These are phyloP conservation scores for Exophiala lecanii-corni DNA, from an alignment of 2,329 filamentous ascomycete genomes.

Conservation along the genomic window DNA sequence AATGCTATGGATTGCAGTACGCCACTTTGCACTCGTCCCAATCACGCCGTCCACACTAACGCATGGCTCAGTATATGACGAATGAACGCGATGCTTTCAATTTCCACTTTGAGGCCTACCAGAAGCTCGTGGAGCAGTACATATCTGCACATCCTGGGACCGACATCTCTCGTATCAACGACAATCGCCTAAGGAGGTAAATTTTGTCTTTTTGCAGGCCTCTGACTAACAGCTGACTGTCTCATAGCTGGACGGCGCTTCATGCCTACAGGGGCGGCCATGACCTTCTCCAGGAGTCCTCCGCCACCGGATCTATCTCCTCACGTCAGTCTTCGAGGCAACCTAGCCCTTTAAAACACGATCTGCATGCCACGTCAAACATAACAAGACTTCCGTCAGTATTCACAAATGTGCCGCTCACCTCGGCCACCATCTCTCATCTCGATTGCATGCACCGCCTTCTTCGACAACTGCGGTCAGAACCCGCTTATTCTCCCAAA, in stretches of 20 bases:
- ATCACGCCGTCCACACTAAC: too few relatives aligned
- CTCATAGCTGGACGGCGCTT: conserved; percentile 11
- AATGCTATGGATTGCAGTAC: conserved; percentile 16
- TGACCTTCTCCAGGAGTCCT: conserved; percentile 2
- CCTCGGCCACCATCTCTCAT: neutral
- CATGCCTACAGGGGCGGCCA: conserved; percentile 9
- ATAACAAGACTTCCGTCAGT: neutral
- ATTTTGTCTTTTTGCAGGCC: neutral
- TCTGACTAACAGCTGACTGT: neutral
- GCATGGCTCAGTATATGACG: conserved; percentile 19
- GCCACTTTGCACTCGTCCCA: neutral
- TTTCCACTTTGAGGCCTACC: conserved; percentile 14
- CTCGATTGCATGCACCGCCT: neutral
- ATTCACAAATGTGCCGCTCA: neutral
- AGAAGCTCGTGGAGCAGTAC: conserved; percentile 7
- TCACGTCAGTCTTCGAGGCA: neutral
- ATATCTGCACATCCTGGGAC: conserved; percentile 9
- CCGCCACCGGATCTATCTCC: neutral
- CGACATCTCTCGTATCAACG: conserved; percentile 11
- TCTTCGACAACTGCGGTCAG: neutral
- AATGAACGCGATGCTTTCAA: conserved; percentile 14
- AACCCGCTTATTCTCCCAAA: neutral
- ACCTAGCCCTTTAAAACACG: neutral
- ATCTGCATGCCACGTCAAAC: neutral
- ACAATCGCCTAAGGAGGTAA: conserved; percentile 11